phyloP scores from a whole-genome alignment of 2,329 filamentous ascomycete genomes.

The Tolypocladium amazonense region DNA sequence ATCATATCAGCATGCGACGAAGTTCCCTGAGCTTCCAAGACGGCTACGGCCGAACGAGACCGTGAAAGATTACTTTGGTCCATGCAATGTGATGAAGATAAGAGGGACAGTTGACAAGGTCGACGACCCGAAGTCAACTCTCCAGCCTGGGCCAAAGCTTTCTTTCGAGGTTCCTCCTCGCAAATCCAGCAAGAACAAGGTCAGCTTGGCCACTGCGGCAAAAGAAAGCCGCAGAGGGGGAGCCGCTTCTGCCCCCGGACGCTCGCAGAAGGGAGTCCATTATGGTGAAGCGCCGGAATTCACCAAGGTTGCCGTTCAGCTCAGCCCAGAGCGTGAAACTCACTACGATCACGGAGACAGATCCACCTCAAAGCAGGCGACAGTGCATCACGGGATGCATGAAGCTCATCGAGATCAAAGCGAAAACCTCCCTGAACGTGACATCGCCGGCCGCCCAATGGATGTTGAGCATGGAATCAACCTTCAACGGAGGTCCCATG shows the following conservation, averaged over 20 bases:
- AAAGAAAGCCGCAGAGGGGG: neutral
- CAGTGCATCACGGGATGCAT: neutral
- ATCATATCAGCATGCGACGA: slow-evolving; percentile 13
- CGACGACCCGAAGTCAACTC: neutral
- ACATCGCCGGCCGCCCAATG: slow-evolving; percentile 13
- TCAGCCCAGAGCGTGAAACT: slow-evolving; percentile 1
- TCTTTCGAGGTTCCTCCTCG: slow-evolving; percentile 4
- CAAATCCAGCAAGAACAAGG: slow-evolving; percentile 7
- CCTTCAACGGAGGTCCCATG: slow-evolving; percentile 39
- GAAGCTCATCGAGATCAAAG: slow-evolving; percentile 4
- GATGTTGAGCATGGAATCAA: slow-evolving; percentile 25
- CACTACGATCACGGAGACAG: slow-evolving; percentile 2
- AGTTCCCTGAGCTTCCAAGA: slow-evolving; percentile 10
- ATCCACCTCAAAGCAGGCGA: neutral
- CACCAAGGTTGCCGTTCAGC: neutral
- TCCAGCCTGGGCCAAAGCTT: neutral
- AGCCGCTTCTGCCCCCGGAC: neutral
- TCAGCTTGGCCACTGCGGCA: neutral
- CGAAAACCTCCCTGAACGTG: slow-evolving; percentile 12
- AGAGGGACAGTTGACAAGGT: slow-evolving; percentile 1
- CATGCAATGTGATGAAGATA: slow-evolving; percentile 1
- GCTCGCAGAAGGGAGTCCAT: neutral
- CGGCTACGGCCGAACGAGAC: slow-evolving; percentile 15
- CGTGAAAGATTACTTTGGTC: slow-evolving; percentile 15
- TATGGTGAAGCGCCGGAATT: neutral